phyloP scores from a whole-genome alignment of 257 asterid species.

The Plantago ovata region DNA sequence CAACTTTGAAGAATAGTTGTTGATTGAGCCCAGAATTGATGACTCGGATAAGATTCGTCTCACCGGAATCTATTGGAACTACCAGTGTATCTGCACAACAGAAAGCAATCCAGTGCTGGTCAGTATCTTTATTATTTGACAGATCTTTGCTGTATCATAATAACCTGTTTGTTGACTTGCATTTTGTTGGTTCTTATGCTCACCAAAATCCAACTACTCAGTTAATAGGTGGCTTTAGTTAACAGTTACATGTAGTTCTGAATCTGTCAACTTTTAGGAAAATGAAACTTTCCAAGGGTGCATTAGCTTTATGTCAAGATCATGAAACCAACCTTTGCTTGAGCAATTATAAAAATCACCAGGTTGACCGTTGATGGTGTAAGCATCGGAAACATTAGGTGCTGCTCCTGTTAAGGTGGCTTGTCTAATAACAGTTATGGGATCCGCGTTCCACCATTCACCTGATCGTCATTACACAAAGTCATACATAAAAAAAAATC shows the following conservation, averaged over 20 bases:
- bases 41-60: slow-evolving; percentile 66
- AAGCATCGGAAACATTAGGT: slow-evolving; percentile 75
- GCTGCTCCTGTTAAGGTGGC: slow-evolving; percentile 74
- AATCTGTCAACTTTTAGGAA: too few species aligned
- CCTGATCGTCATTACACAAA: slow-evolving; percentile 38
- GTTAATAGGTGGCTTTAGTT: neutral
- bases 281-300: too few species aligned
- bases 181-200: neutral
- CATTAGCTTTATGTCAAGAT: neutral
- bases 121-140: neutral
- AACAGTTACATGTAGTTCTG: neutral
- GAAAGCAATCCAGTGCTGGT: neutral
- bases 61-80: slow-evolving; percentile 59
- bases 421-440: slow-evolving; percentile 63
- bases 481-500: neutral
- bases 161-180: neutral
- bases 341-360: slow-evolving; percentile 88
- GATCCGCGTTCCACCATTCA: slow-evolving; percentile 91
- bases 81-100: slow-evolving; percentile 54
- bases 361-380: slow-evolving; percentile 86
- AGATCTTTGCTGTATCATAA: neutral
- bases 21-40: slow-evolving; percentile 74
- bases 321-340: slow-evolving; percentile 48
- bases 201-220: neutral
- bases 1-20: slow-evolving; percentile 72